Base-by-base conservation (phyloP, 2,329 filamentous ascomycete genomes). In the Trichoderma koningii region DNA sequence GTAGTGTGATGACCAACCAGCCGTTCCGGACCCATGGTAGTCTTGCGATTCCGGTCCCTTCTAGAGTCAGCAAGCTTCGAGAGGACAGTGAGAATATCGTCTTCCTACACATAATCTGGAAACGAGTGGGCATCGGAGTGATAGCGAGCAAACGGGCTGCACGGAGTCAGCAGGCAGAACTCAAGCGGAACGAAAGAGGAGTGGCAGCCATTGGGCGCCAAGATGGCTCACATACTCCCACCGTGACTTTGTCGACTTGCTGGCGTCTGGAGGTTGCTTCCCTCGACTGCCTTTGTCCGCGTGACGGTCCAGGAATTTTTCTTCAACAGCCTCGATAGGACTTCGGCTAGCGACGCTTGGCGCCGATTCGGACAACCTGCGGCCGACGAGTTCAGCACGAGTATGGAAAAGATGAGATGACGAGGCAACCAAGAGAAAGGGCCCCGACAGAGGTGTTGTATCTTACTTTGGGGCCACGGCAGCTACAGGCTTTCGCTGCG, bases 41-140 rank as follows among this genome's bases (percentile, higher is more conserved):
- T 34, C 47, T 44, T 57, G 50, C 41, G 48, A 42, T 60, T 69
- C 66, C 63, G 68, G 69, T 66, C 63, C 71, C 74, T 75, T 50
- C 50, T 51, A 21, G 52, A 52, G 70, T 70, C 68, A 74, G 70
- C 64, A 64, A 65, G 17, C 17, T 10, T 38, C 3, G 19, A 3
- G 23, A n/a, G 2, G 12, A n/a, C 21, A 19, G 48, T 38, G 7
- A 30, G 45, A 45, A 53, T 15, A 23, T 53, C 55, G 67, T 64
- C 66, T 66, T 66, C 70, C 61, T 75, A 79, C 77, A 75, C 77
- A 79, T 79, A 80, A 71, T 79, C 77, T 57, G 77, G 77, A 69
- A 78, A 77, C 66, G 76, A 78, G 70, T 74, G 72, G 67, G 73
- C 73, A 65, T 75, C 68, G 64, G 76, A 79, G 62, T 70, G 66